A percentile compares a stretch with the other conserved stretches of the same genome.
phyloP scores from a whole-genome alignment of 768 basidiomycete species.

The Baorangia bicolor region DNA sequence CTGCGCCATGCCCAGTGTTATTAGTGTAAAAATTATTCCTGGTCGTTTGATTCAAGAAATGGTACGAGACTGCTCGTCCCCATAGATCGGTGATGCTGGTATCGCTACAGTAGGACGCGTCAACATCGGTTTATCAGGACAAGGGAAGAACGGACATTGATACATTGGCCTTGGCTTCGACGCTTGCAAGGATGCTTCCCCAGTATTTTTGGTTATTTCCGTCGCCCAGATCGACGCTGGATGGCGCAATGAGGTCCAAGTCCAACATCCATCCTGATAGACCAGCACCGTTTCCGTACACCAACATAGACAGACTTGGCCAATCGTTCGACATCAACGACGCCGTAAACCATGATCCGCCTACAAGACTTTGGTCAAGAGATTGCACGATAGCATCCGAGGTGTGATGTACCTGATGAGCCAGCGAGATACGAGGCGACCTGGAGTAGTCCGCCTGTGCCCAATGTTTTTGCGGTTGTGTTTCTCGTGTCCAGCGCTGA shows the following conservation, averaged over 20 bases:
- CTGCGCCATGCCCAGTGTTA: conserved; percentile 64
- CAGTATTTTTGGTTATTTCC: conserved; percentile 50
- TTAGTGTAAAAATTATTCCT: conserved; percentile 60
- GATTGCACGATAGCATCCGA: neutral
- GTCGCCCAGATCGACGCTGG: conserved; percentile 47
- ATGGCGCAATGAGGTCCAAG: conserved; percentile 53
- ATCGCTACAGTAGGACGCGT: conserved; percentile 38
- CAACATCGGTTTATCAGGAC: neutral
- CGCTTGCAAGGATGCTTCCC: conserved; percentile 52
- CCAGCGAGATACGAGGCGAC: conserved; percentile 68
- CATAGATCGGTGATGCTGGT: conserved; percentile 67
- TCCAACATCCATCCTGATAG: conserved; percentile 58
- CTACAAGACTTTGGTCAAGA: conserved; percentile 27
- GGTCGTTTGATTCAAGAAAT: conserved; percentile 69
- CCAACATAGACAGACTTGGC: conserved; percentile 54
- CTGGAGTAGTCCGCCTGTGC: conserved; percentile 69
- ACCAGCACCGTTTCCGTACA: conserved; percentile 51
- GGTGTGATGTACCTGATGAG: conserved; percentile 50
- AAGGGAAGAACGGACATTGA: conserved; percentile 45
- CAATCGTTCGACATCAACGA: conserved; percentile 67
- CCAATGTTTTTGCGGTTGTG: conserved; percentile 49
- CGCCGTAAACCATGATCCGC: conserved; percentile 66
- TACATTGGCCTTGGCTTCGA: conserved; percentile 52
- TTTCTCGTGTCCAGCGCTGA: conserved; percentile 64
- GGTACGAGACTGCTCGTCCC: conserved; percentile 64